A percentile compares a stretch with the other conserved stretches of the same genome.
These are phyloP conservation scores for Rubia yunnanensis DNA, from an alignment of 257 asterid genomes.

Conservation along the genomic window DNA sequence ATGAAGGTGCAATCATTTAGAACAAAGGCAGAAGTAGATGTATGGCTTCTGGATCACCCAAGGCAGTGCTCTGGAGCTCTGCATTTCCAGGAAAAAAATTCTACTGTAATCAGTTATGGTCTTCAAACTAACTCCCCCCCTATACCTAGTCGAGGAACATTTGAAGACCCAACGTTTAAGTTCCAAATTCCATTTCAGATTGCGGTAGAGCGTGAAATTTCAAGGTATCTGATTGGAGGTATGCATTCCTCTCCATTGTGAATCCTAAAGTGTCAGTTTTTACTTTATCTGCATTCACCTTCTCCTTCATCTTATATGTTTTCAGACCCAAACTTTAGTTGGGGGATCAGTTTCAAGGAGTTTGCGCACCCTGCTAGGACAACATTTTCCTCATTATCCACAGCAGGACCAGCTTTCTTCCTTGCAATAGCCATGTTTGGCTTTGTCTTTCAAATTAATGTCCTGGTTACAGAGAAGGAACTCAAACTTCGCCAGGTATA, in stretches of 20 bases:
- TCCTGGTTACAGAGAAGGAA: slow-evolving; percentile 73
- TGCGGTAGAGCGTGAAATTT: slow-evolving; percentile 90
- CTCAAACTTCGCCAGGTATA: slow-evolving; percentile 92
- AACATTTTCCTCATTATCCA: slow-evolving; percentile 54
- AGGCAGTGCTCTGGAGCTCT: slow-evolving; percentile 82
- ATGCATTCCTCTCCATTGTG: slow-evolving; percentile 1
- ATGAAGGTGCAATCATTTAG: slow-evolving; percentile 58
- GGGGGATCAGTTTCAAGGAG: slow-evolving; percentile 69
- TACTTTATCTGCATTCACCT: background rate
- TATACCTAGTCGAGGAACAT: slow-evolving; percentile 46
- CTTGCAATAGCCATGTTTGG: slow-evolving; percentile 90
- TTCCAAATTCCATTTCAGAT: slow-evolving; percentile 91
- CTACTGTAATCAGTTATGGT: slow-evolving; percentile 74
- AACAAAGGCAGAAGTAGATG: slow-evolving; percentile 62
- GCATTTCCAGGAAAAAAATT: slow-evolving; percentile 69
- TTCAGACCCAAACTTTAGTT: slow-evolving; percentile 68
- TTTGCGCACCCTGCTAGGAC: slow-evolving; percentile 78
- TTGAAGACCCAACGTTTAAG: slow-evolving; percentile 74
- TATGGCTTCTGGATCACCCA: slow-evolving; percentile 68
- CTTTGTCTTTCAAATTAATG: slow-evolving; percentile 75
- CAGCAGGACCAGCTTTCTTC: slow-evolving; percentile 79
- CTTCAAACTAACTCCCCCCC: slow-evolving; percentile 90
- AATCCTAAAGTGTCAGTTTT: background rate
- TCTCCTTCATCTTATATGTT: slow-evolving; percentile 9
- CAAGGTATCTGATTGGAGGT: slow-evolving; percentile 79